Evolutionary conservation across 805 yeast species (phyloP).

Genomic region (Candida ficus): DNA sequence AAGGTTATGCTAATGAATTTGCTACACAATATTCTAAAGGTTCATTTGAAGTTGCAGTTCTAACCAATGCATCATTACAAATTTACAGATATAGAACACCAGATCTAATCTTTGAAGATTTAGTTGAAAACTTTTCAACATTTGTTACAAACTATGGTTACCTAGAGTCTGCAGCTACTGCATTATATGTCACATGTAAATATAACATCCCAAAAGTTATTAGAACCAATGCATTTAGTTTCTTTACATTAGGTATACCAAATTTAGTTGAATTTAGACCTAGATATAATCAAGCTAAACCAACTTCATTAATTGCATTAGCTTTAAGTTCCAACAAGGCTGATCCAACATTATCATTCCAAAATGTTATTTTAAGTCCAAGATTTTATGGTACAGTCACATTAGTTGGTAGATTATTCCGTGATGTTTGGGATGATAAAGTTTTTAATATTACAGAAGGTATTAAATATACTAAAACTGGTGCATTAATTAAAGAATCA

Average conservation of each 20-base stretch:
- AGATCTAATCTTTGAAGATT: constrained; percentile 64
- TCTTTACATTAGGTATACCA: constrained; percentile 38
- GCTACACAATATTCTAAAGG: constrained; percentile 76
- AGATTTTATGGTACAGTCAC: constrained; percentile 85
- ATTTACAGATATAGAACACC: constrained; percentile 77
- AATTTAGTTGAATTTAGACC: constrained; percentile 39
- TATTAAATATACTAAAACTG: constrained; percentile 29
- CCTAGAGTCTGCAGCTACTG: constrained; percentile 85
- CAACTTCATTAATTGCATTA: constrained; percentile 7
- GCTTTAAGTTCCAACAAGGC: constrained; percentile 9
- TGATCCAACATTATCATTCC: constrained; percentile 38
- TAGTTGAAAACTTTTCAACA: constrained; percentile 63
- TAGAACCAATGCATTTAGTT: constrained; percentile 38
- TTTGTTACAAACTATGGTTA: constrained; percentile 78
- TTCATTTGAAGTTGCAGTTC: constrained; percentile 70
- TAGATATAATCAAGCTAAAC: constrained; percentile 25
- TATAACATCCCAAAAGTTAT: constrained; percentile 52
- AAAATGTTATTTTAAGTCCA: constrained; percentile 84
- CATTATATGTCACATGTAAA: constrained; percentile 78
- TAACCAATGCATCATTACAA: constrained; percentile 75
- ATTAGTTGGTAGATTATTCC: constrained; percentile 69
- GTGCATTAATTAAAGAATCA: constrained; percentile 25
- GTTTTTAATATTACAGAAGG: constrained; percentile 45
- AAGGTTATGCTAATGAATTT: constrained; percentile 78
- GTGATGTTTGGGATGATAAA: constrained; percentile 72